These are phyloP conservation scores for Hibiscus syriacus DNA, from an alignment of 345 rosid genomes.

Conservation along the genomic window DNA sequence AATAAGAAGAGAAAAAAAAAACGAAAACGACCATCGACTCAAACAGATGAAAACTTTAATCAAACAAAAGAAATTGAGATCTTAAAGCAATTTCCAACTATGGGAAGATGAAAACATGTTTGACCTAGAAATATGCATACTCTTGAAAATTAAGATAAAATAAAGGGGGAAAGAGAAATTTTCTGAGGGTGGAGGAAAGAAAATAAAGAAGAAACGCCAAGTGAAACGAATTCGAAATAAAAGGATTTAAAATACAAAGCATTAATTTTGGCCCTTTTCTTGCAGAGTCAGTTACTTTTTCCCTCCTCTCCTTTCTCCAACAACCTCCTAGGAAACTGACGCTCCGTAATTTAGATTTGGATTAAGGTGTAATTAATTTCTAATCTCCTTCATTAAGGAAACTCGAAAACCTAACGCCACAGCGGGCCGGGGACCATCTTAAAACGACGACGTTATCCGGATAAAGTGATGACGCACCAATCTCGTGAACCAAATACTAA, in stretches of 20 bases:
- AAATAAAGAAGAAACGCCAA: not conserved
- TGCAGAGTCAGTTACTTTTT: not conserved
- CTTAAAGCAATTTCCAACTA: not conserved
- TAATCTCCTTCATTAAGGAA: not conserved
- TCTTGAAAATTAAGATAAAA: not conserved
- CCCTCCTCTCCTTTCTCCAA: not conserved
- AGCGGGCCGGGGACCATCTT: no score
- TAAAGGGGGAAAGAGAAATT: no score
- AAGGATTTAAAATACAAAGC: slow-evolving; percentile 7
- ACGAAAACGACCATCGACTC: not conserved
- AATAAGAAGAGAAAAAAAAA: not conserved
- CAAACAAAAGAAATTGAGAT: not conserved
- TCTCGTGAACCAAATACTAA: not conserved
- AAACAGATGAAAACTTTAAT: not conserved
- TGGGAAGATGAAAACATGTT: not conserved
- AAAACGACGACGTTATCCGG: not conserved
- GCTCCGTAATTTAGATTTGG: not conserved
- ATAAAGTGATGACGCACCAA: not conserved
- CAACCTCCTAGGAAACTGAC: not conserved
- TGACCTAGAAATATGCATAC: not conserved
- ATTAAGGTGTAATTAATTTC: not conserved
- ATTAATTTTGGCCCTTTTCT: no score
- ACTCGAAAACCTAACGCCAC: not conserved
- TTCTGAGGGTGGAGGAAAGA: no score
- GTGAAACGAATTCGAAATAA: not conserved